Conservation (phyloP, 2,329 filamentous ascomycete genomes). For the Bretziella fagacearum region DNA sequence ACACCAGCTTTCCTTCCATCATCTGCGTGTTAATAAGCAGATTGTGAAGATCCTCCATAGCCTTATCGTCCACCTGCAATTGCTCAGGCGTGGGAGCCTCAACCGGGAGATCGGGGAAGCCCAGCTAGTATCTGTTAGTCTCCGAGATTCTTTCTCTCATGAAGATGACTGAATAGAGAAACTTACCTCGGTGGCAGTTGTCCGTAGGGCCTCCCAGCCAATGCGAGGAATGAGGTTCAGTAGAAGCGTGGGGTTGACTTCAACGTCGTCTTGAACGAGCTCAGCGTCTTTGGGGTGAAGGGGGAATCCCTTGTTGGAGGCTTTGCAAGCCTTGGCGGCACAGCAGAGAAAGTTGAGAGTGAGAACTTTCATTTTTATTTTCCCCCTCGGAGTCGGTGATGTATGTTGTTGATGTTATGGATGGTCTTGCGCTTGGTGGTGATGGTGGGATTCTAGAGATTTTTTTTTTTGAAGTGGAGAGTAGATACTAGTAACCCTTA, state of each 20-base stretch:
- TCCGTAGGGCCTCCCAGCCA: constrained; percentile 69
- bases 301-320: constrained; percentile 62
- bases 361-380: constrained; percentile 63
- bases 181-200: constrained; percentile 58
- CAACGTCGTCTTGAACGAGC: constrained; percentile 67
- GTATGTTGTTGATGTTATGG: not conserved
- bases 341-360: constrained; percentile 95
- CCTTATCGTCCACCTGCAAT: constrained; percentile 48
- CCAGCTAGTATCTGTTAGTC: constrained; percentile 38
- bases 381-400: too few species aligned
- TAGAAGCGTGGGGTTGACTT: constrained; percentile 65
- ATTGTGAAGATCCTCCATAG: constrained; percentile 60
- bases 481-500: not conserved
- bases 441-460: constrained; percentile 6
- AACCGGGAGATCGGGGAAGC: constrained; percentile 56
- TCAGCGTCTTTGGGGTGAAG: constrained; percentile 86
- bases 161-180: not conserved
- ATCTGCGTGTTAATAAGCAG: constrained; percentile 82
- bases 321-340: constrained; percentile 88
- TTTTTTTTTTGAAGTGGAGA: constrained; percentile 3
- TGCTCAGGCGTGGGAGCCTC: constrained; percentile 45
- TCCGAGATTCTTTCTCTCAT: not conserved
- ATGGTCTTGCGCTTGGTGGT: not conserved
- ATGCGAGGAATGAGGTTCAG: constrained; percentile 71
- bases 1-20: constrained; percentile 73